Evolutionary conservation across 768 basidiomycete species (phyloP).

Genomic region (Trametes cingulata): DNA sequence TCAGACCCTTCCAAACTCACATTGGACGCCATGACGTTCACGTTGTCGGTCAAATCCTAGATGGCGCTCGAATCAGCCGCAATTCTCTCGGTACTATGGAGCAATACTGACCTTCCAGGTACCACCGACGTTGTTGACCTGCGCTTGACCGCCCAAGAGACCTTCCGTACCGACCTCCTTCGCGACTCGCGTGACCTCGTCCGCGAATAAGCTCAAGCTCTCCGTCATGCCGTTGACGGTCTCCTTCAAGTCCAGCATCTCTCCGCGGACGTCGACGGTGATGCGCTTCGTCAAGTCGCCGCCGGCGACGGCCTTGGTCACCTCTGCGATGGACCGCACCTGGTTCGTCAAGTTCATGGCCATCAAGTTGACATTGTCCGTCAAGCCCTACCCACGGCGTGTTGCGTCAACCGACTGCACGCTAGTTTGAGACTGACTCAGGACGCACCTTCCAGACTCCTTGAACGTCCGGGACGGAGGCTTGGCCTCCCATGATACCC

Average conservation of each 20-base stretch:
- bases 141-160: slow-evolving; percentile 89
- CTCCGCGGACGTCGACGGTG: slow-evolving; percentile 87
- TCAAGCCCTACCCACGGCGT: slow-evolving; percentile 43
- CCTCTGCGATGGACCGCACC: slow-evolving; percentile 89
- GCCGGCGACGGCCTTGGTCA: slow-evolving; percentile 92
- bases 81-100: background rate
- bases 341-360: slow-evolving; percentile 90
- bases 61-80: background rate
- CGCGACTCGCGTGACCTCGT: slow-evolving; percentile 84
- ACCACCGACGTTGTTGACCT: slow-evolving; percentile 91
- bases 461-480: slow-evolving; percentile 87
- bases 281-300: slow-evolving; percentile 95
- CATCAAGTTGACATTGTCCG: slow-evolving; percentile 88
- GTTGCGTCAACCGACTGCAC: background rate
- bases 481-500: slow-evolving; percentile 93
- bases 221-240: slow-evolving; percentile 97
- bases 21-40: slow-evolving; percentile 94
- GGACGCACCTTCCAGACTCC: slow-evolving; percentile 86
- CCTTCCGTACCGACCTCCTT: slow-evolving; percentile 98
- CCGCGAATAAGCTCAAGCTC: slow-evolving; percentile 80
- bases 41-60: slow-evolving; percentile 87
- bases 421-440: no score
- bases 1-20: slow-evolving; percentile 51
- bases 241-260: slow-evolving; percentile 87
- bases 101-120: slow-evolving; percentile 74